Percentiles rank a stretch among this genome's conserved stretches.
Evolutionary conservation across 768 basidiomycete species (phyloP).

Genomic region (Agaricus subrufescens): DNA sequence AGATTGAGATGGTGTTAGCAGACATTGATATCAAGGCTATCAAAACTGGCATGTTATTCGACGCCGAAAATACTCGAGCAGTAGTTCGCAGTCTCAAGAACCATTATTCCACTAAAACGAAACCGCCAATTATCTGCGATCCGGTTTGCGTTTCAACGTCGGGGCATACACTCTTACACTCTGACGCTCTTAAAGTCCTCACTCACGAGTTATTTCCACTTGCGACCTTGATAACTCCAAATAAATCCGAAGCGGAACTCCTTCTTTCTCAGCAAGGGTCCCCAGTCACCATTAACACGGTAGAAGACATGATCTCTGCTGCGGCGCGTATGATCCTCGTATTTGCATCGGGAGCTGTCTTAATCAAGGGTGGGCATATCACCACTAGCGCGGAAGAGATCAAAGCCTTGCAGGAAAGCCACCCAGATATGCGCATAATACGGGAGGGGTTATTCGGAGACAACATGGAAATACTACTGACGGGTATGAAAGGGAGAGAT

Average conservation of each 20-base stretch:
- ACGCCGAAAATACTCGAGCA: constrained; percentile 41
- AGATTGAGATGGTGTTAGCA: constrained; percentile 37
- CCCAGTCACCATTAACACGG: constrained; percentile 28
- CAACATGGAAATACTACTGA: constrained; percentile 61
- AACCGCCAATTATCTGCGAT: constrained; percentile 70
- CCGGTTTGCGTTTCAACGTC: constrained; percentile 92
- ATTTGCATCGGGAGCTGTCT: constrained; percentile 51
- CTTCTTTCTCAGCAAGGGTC: constrained; percentile 41
- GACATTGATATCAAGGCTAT: constrained; percentile 71
- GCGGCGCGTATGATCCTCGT: constrained; percentile 38
- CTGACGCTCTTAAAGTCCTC: constrained; percentile 59
- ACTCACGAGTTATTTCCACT: constrained; percentile 65
- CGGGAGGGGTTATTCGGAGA: constrained; percentile 43
- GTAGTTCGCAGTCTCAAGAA: constrained; percentile 50
- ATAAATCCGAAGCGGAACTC: constrained; percentile 74
- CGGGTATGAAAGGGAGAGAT: constrained; percentile 11
- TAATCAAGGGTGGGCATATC: constrained; percentile 87
- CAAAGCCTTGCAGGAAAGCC: constrained; percentile 18
- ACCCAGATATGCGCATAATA: constrained; percentile 32
- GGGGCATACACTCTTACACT: constrained; percentile 71
- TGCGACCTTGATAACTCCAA: constrained; percentile 75
- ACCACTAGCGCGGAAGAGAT: constrained; percentile 42
- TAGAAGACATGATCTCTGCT: constrained; percentile 60
- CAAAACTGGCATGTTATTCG: constrained; percentile 89
- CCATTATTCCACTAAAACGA: constrained; percentile 4